These are phyloP conservation scores for Hemerocallis citrina DNA, from an alignment of 106 monocot genomes.

Conservation along the genomic window DNA sequence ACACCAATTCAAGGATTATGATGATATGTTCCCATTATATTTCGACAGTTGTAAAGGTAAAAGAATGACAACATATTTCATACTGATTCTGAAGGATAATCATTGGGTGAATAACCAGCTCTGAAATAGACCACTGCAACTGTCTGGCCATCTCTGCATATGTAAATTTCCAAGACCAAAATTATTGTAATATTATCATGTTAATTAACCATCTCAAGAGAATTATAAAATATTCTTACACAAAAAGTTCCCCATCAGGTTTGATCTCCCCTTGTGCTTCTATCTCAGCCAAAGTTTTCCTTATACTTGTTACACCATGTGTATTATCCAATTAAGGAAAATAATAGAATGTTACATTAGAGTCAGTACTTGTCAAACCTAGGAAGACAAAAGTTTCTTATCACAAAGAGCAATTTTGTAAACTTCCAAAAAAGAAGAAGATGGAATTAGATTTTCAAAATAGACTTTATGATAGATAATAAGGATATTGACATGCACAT, in stretches of 20 bases:
- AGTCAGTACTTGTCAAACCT: no score
- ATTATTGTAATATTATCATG: no score
- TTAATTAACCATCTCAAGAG: no score
- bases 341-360: no score
- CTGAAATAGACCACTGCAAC: slow-evolving; percentile 67
- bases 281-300: slow-evolving; percentile 74
- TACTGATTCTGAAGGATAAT: slow-evolving; percentile 85
- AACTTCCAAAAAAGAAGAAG: neutral
- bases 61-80: neutral
- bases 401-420: no score
- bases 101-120: slow-evolving; percentile 81
- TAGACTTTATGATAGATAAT: neutral
- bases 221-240: slow-evolving; percentile 33
- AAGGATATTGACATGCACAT: no score
- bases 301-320: slow-evolving; percentile 50
- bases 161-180: no score
- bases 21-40: no score
- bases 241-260: slow-evolving; percentile 49
- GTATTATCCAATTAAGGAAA: slow-evolving; percentile 43
- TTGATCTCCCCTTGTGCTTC: slow-evolving; percentile 50
- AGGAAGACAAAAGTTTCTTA: no score
- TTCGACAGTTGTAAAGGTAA: neutral
- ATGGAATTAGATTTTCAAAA: neutral
- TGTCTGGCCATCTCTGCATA: slow-evolving; percentile 42
- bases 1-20: neutral